Evolutionary conservation across 2,329 filamentous ascomycete genomes (phyloP).

Genomic region (Lecanicillium sp.): DNA sequence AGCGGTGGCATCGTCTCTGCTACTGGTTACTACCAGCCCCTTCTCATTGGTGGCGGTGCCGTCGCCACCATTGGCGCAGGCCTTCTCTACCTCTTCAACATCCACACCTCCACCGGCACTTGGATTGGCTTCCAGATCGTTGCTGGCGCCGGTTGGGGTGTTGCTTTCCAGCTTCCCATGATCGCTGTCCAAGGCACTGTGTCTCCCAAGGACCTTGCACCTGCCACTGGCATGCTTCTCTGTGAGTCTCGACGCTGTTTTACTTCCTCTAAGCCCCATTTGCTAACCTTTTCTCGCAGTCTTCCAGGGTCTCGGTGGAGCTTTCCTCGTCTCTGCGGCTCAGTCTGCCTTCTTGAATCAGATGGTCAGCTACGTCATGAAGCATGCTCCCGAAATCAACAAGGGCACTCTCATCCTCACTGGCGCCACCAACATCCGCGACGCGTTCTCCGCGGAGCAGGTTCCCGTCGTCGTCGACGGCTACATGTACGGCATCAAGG

Average conservation of each 20-base stretch:
- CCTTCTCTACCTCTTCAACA: slow-evolving; percentile 36
- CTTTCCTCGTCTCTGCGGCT: slow-evolving; percentile 43
- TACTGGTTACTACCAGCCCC: slow-evolving; percentile 37
- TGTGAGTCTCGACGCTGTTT: slow-evolving; percentile 24
- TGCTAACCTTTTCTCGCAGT: slow-evolving; percentile 24
- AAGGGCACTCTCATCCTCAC: slow-evolving; percentile 32
- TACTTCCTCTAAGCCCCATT: not conserved
- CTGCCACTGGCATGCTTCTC: slow-evolving; percentile 41
- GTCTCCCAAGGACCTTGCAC: slow-evolving; percentile 36
- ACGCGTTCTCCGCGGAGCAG: slow-evolving; percentile 40
- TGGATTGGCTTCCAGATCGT: slow-evolving; percentile 52
- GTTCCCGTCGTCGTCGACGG: slow-evolving; percentile 49
- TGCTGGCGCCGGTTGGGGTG: slow-evolving; percentile 41
- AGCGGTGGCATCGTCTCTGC: slow-evolving; percentile 34
- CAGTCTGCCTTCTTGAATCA: slow-evolving; percentile 43
- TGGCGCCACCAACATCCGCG: slow-evolving; percentile 51
- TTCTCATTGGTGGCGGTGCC: slow-evolving; percentile 39
- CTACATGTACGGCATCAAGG: slow-evolving; percentile 60
- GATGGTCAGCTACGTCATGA: slow-evolving; percentile 30
- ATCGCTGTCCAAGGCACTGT: slow-evolving; percentile 41
- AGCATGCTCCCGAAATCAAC: slow-evolving; percentile 31
- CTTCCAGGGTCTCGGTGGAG: slow-evolving; percentile 45
- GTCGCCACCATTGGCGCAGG: slow-evolving; percentile 39
- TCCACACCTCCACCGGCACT: slow-evolving; percentile 31
- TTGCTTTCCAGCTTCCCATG: slow-evolving; percentile 43